Evolutionary conservation across 1,284 basidiomycete species (phyloP).

Genomic region (Malassezia vespertilionis): DNA sequence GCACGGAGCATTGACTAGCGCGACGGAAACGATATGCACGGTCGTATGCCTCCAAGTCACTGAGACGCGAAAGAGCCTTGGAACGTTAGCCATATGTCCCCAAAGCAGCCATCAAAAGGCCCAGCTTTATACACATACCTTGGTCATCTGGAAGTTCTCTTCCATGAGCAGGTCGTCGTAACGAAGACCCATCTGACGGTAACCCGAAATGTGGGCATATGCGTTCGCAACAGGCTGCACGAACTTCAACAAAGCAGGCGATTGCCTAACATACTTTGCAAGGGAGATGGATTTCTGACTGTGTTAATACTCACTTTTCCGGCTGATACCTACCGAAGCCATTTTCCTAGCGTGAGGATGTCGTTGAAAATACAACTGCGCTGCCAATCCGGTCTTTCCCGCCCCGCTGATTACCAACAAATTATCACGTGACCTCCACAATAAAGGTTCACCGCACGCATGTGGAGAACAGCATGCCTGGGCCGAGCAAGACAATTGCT

Average conservation of each 20-base stretch:
- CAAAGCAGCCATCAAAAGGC: slow-evolving; percentile 50
- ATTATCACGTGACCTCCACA: slow-evolving; percentile 14
- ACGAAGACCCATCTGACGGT: slow-evolving; percentile 77
- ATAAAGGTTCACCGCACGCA: not conserved
- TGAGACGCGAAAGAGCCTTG: slow-evolving; percentile 59
- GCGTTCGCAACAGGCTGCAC: slow-evolving; percentile 71
- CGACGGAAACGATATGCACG: slow-evolving; percentile 79
- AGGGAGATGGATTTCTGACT: slow-evolving; percentile 57
- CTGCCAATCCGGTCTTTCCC: slow-evolving; percentile 18
- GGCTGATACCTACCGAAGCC: slow-evolving; percentile 12
- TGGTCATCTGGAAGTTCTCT: slow-evolving; percentile 72
- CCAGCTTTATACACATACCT: slow-evolving; percentile 53
- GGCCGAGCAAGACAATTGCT: slow-evolving; percentile 44
- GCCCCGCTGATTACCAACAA: slow-evolving; percentile 16
- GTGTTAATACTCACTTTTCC: not conserved
- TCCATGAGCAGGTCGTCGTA: slow-evolving; percentile 92
- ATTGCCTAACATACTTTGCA: slow-evolving; percentile 64
- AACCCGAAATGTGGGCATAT: slow-evolving; percentile 72
- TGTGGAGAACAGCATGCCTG: too few species aligned
- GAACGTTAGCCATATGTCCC: slow-evolving; percentile 68
- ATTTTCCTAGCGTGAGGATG: slow-evolving; percentile 9
- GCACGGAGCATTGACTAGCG: slow-evolving; percentile 67
- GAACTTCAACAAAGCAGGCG: slow-evolving; percentile 58
- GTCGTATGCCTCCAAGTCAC: slow-evolving; percentile 72
- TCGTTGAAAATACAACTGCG: slow-evolving; percentile 6